phyloP scores from a whole-genome alignment of 164 flowering plant species.

The Amborella trichopoda region DNA sequence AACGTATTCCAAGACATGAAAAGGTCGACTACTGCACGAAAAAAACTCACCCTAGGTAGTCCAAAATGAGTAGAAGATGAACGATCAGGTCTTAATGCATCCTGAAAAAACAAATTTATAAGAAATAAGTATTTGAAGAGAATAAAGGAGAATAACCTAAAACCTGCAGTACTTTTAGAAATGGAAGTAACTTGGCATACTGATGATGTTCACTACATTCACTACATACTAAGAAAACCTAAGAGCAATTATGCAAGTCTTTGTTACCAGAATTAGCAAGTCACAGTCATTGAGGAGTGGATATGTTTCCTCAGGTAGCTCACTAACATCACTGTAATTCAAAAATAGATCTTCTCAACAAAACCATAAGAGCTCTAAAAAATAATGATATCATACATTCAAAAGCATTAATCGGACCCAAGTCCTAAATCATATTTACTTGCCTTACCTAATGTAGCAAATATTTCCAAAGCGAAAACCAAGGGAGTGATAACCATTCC shows the following conservation, averaged over 20 bases:
- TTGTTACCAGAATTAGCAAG: conserved; percentile 66
- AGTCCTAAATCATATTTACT: no score
- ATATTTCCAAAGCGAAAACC: conserved; percentile 91
- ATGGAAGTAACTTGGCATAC: no score
- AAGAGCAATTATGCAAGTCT: no score
- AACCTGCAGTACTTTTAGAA: no score
- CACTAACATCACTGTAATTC: conserved; percentile 76
- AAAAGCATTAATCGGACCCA: no score
- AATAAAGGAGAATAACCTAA: no score
- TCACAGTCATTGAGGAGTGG: conserved; percentile 69
- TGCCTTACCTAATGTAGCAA: conserved; percentile 79
- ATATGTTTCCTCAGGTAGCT: conserved; percentile 89
- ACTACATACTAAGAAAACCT: no score
- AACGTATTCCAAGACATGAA: background rate
- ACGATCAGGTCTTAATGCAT: conserved; percentile 84
- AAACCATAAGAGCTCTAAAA: background rate
- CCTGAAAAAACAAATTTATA: conserved; percentile 44
- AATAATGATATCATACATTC: background rate
- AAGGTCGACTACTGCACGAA: background rate
- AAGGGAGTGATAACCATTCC: conserved; percentile 72
- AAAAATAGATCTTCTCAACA: background rate
- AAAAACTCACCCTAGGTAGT: conserved; percentile 53
- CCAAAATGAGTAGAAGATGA: conserved; percentile 93
- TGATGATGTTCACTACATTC: no score
- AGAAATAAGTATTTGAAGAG: no score